These are phyloP conservation scores for Cercospora berteroae DNA, from an alignment of 2,329 filamentous ascomycete species.

Conservation along the genomic window DNA sequence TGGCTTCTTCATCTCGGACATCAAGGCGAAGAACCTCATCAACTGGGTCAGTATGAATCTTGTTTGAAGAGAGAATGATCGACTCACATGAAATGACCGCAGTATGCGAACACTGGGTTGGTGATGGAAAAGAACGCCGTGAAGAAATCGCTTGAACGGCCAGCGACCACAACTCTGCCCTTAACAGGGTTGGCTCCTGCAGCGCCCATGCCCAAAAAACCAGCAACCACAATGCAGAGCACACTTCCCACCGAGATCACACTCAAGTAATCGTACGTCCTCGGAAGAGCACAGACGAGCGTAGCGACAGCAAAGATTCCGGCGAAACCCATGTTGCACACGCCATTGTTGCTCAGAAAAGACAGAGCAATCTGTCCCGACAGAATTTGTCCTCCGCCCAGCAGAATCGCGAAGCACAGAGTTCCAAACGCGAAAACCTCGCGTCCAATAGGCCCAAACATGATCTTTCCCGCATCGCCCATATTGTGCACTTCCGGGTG, in stretches of 20 bases:
- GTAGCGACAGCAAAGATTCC: constrained; percentile 51
- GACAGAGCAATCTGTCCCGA: constrained; percentile 53
- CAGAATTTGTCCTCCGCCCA: constrained; percentile 52
- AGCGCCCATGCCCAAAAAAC: constrained; percentile 47
- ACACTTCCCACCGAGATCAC: constrained; percentile 49
- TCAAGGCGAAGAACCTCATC: constrained; percentile 2
- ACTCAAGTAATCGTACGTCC: constrained; percentile 49
- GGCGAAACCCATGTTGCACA: constrained; percentile 51
- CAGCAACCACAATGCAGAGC: constrained; percentile 50
- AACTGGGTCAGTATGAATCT: background rate
- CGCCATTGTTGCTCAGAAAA: constrained; percentile 46
- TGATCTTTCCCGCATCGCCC: constrained; percentile 38
- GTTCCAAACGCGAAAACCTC: constrained; percentile 43
- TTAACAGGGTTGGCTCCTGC: constrained; percentile 46
- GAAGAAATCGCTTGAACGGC: constrained; percentile 43
- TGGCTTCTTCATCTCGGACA: constrained; percentile 50
- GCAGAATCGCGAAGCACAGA: constrained; percentile 53
- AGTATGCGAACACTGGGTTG: constrained; percentile 55
- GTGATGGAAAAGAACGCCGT: constrained; percentile 50
- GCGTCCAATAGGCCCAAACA: constrained; percentile 33
- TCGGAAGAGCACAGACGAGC: constrained; percentile 48
- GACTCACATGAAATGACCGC: constrained; percentile 56
- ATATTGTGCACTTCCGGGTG: constrained; percentile 40
- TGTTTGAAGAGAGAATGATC: constrained; percentile 44
- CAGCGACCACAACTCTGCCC: constrained; percentile 41